Conservation (phyloP, 192 early-diverging fungal species). For the Geranomyces michiganensis region DNA sequence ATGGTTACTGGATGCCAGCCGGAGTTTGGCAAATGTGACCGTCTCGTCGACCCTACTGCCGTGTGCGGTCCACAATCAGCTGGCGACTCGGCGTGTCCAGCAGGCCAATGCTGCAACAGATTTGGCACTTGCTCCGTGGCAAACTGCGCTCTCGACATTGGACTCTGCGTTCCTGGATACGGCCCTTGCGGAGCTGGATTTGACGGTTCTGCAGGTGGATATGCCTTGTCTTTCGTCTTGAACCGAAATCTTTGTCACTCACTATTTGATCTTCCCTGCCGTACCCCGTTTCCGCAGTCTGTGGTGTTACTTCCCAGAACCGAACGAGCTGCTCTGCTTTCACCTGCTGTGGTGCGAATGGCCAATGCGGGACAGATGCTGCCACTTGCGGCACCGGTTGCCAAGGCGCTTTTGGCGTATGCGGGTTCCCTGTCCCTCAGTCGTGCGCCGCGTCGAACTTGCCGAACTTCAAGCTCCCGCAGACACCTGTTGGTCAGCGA, state of each 20-base stretch:
- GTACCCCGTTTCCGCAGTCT: neutral
- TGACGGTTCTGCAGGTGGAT: neutral
- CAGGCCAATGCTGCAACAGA: slow-evolving; percentile 6
- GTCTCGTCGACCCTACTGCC: slow-evolving; percentile 2
- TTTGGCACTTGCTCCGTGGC: neutral
- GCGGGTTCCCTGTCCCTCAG: slow-evolving; percentile 7
- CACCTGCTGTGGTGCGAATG: slow-evolving; percentile 4
- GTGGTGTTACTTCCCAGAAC: slow-evolving; percentile 3
- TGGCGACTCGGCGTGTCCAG: neutral
- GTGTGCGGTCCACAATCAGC: neutral
- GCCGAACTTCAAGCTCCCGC: slow-evolving; percentile 7
- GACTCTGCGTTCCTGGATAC: slow-evolving; percentile 6
- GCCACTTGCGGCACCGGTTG: slow-evolving; percentile 4
- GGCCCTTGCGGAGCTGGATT: slow-evolving; percentile 6
- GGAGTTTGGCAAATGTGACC: neutral
- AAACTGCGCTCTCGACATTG: neutral
- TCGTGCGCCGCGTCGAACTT: slow-evolving; percentile 2
- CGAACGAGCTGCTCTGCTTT: neutral
- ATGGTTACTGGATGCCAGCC: slow-evolving; percentile 2
- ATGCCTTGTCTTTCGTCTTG: too few relatives aligned
- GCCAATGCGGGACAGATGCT: slow-evolving; percentile 1
- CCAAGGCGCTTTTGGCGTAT: slow-evolving; percentile 1
- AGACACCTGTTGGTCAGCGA: neutral
- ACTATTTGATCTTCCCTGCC: too few relatives aligned
- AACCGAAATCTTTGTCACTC: too few relatives aligned